These are phyloP conservation scores for Periconia digitata DNA, from an alignment of 2,329 filamentous ascomycete genomes.

Conservation along the genomic window DNA sequence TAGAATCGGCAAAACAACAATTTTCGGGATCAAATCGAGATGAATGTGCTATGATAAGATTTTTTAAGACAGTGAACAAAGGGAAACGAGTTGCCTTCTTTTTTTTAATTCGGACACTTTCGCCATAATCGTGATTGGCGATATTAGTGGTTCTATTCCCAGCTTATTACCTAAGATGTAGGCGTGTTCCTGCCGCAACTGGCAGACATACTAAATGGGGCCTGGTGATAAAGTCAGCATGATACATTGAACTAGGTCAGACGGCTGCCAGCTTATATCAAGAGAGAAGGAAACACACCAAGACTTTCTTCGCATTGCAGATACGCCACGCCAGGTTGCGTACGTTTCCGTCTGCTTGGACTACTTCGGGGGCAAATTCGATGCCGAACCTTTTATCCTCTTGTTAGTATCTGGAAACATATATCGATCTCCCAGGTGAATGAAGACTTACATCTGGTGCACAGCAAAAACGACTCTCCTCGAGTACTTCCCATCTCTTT, in stretches of 20 bases:
- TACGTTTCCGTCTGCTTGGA: slow-evolving; percentile 88
- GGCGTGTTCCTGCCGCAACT: slow-evolving; percentile 46
- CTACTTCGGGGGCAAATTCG: slow-evolving; percentile 90
- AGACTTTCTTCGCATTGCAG: slow-evolving; percentile 90
- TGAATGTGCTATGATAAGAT: too few relatives aligned
- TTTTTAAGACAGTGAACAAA: too few relatives aligned
- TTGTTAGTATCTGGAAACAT: too few relatives aligned
- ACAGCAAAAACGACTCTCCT: slow-evolving; percentile 91
- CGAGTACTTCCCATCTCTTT: slow-evolving; percentile 85
- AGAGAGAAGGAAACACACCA: slow-evolving; percentile 61
- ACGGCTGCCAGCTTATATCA: too few relatives aligned
- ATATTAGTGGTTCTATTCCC: too few relatives aligned
- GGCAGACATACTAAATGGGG: slow-evolving; percentile 53
- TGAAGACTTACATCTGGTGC: slow-evolving; percentile 82
- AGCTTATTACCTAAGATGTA: slow-evolving; percentile 14
- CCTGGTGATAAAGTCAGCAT: slow-evolving; percentile 23
- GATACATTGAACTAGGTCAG: slow-evolving; percentile 5
- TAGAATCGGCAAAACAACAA: too few relatives aligned
- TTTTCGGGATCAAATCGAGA: too few relatives aligned
- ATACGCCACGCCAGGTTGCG: slow-evolving; percentile 91
- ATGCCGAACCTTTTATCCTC: slow-evolving; percentile 69
- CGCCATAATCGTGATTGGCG: too few relatives aligned
- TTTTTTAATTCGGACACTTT: too few relatives aligned
- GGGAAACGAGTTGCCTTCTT: too few relatives aligned
- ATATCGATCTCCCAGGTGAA: too few relatives aligned